Base-by-base conservation (phyloP, 2,329 filamentous ascomycete species). In the Arthrocladium fulminans region DNA sequence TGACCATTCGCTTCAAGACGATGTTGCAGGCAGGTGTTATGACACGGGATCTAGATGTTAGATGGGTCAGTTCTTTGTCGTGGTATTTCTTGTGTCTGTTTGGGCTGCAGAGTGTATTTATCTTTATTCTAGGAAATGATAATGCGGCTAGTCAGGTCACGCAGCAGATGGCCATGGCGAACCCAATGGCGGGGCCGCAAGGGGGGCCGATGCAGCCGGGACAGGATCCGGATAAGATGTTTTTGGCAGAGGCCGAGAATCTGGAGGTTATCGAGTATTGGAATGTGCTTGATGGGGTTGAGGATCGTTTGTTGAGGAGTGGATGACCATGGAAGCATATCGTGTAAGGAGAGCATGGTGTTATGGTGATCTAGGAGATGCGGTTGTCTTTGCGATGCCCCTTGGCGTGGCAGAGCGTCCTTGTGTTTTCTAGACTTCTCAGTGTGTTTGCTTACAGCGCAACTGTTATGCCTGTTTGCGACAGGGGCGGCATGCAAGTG, bases 21-120 rank as follows among this genome's bases (percentile, higher is more conserved):
- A 98, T 98, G 92, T 76, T 98, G 46, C 92, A 98, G 71, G 90
- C 90, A 35, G 92, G 92, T 60, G 90, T 98, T 38, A 88, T 88
- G 55, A 98, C 94, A 22, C 84, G 83, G 61, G 92, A 98, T 65
- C 83, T 98, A 72, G 94, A 98, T 63, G 92, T 95, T 9, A 80
- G 90, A 68, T 98, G 92, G 92, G 95, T 98, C 70, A 96, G 89
- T 1, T 95, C 88, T 68, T 82, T 98, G 67, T 95, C 88, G 51
- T 98, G 92, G 89, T 98, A 98, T 73, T 97, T 98, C 64, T 72
- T 98, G 57, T 97, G 94, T 62, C 82, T 98, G 55, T 97, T 98
- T 65, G 92, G 94, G 40, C 74, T 98, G 50, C 90, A 97, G 67
- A 88, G 90, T 47, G 89, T 98, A 50, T 98, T 98, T 67, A 94